Evolutionary conservation across 768 basidiomycete genomes (phyloP).

Genomic region (Boletellus sp.): DNA sequence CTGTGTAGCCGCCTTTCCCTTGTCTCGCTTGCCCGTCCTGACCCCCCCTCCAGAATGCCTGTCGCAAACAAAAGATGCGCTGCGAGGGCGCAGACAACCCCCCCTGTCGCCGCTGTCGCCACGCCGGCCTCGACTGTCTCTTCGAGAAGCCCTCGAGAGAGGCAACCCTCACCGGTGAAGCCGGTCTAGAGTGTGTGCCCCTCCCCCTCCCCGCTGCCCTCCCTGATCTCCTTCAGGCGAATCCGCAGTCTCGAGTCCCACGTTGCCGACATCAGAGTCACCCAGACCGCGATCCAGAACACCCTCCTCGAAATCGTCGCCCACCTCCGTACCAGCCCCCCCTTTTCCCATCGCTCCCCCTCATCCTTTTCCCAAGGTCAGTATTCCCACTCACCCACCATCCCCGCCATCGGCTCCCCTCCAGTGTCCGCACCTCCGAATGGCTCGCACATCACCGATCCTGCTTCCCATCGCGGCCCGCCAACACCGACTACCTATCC

Average conservation of each 20-base stretch:
- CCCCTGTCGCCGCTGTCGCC: constrained; percentile 91
- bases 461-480: constrained; percentile 24
- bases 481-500: constrained; percentile 32
- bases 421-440: constrained; percentile 40
- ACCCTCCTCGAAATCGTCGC: constrained; percentile 77
- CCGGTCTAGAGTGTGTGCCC: constrained; percentile 74
- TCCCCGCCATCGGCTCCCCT: constrained; percentile 55
- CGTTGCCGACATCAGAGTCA: constrained; percentile 76
- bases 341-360: constrained; percentile 57
- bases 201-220: background rate
- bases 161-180: constrained; percentile 83
- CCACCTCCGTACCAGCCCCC: constrained; percentile 59
- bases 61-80: constrained; percentile 95
- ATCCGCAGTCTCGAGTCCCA: constrained; percentile 86
- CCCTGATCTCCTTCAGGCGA: constrained; percentile 51
- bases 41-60: constrained; percentile 68
- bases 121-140: constrained; percentile 85
- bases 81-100: constrained; percentile 96
- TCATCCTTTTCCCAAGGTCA: constrained; percentile 47
- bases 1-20: constrained; percentile 51
- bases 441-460: constrained; percentile 26
- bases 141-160: constrained; percentile 93
- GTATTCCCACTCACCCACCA: constrained; percentile 63
- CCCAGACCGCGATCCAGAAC: constrained; percentile 72
- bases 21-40: constrained; percentile 12